phyloP scores from a whole-genome alignment of 495 filamentous ascomycete genomes.

The Xylaria palmicola region DNA sequence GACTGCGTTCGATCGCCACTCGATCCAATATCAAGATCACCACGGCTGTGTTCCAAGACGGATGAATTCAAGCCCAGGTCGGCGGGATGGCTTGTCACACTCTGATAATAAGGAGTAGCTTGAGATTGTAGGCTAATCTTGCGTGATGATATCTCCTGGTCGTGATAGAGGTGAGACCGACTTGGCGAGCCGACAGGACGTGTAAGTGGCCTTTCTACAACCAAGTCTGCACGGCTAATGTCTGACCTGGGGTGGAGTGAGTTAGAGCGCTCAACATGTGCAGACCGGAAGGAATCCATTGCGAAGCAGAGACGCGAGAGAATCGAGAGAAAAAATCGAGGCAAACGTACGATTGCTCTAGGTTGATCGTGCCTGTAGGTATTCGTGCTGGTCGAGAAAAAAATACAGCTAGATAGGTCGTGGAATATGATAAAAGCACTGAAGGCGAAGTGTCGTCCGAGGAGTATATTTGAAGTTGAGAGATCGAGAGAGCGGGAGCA shows the following conservation, averaged over 20 bases:
- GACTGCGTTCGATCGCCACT: constrained; percentile 25
- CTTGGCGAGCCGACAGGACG: constrained; percentile 33
- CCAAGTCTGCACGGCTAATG: constrained; percentile 35
- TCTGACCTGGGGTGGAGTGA: constrained; percentile 46
- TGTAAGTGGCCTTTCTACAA: constrained; percentile 36
- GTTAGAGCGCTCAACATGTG: constrained; percentile 41
- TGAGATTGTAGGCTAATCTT: constrained; percentile 22
- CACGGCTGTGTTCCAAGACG: constrained; percentile 19
- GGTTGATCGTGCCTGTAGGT: constrained; percentile 3
- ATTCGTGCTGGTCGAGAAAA: background rate
- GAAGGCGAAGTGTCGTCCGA: constrained; percentile 2
- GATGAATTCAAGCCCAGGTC: constrained; percentile 21
- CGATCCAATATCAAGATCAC: constrained; percentile 33
- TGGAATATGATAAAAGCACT: constrained; percentile 4
- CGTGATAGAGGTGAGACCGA: constrained; percentile 29
- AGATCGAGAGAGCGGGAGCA: constrained; percentile 18
- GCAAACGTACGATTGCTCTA: constrained; percentile 19
- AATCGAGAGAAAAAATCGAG: constrained; percentile 11
- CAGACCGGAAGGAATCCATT: constrained; percentile 36
- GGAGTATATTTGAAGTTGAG: constrained; percentile 14
- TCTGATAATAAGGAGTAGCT: constrained; percentile 23
- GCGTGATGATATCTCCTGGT: constrained; percentile 31
- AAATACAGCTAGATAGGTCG: background rate
- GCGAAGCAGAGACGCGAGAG: constrained; percentile 16
- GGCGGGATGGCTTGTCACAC: constrained; percentile 20